Conservation (phyloP, 257 asterid genomes). For the Nicotiana noctiflora region DNA sequence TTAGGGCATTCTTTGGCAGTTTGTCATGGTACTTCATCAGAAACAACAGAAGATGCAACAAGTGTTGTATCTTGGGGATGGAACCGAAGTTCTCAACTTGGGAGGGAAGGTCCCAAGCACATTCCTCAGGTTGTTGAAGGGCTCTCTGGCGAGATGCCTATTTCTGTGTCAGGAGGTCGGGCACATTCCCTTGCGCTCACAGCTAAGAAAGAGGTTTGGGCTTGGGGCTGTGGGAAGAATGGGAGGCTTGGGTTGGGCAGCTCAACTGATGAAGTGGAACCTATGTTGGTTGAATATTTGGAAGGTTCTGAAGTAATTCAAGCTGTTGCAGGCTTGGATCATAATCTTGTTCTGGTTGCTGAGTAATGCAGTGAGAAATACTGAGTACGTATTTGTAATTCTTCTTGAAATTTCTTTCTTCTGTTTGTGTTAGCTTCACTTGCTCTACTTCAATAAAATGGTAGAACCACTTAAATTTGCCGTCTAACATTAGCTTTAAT, state of each 20-base stretch:
- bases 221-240: conserved; percentile 93
- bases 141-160: conserved; percentile 36
- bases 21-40: conserved; percentile 31
- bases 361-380: conserved; percentile 22
- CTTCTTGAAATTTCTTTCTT: neutral
- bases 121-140: conserved; percentile 46
- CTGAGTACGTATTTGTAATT: neutral
- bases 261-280: conserved; percentile 72
- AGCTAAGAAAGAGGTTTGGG: conserved; percentile 51
- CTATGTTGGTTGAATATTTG: conserved; percentile 49
- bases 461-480: neutral
- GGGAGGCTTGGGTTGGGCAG: conserved; percentile 86
- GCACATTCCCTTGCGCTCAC: conserved; percentile 73
- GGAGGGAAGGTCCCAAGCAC: conserved; percentile 56
- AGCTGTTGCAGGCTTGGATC: conserved; percentile 87
- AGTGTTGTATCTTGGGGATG: conserved; percentile 84
- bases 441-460: neutral
- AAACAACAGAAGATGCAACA: conserved; percentile 15
- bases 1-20: conserved; percentile 85
- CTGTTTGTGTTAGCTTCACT: neutral
- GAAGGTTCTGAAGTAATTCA: conserved; percentile 61
- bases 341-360: conserved; percentile 56
- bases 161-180: conserved; percentile 68
- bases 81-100: conserved; percentile 75
- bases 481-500: neutral